Conservation (phyloP, 176 grass and related monocot species). For the Metroxylon sagu region DNA sequence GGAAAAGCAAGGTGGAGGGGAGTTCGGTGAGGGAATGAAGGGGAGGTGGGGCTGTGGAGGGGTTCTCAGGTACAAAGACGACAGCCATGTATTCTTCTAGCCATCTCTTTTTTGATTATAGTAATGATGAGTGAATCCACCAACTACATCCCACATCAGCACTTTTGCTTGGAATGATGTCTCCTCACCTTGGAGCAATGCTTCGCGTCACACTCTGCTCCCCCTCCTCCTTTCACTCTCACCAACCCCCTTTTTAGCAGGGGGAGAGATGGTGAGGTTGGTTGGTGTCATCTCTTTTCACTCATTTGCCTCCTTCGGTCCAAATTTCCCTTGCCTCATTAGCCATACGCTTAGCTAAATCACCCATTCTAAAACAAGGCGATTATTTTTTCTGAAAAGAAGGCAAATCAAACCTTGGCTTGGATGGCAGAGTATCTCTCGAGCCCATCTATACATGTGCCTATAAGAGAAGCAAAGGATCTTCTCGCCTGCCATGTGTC, state of each 20-base stretch:
- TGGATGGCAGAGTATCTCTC: no score
- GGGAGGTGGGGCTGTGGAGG: background rate
- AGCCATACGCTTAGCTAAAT: no score
- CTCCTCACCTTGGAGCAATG: constrained; percentile 6
- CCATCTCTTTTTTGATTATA: constrained; percentile 19
- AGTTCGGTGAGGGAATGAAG: background rate
- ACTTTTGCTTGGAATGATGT: constrained; percentile 12
- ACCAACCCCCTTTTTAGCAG: background rate
- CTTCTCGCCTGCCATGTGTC: no score
- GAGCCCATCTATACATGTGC: no score
- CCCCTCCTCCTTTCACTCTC: background rate
- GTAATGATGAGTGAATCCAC: constrained; percentile 18
- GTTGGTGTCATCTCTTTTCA: no score
- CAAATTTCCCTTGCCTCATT: no score
- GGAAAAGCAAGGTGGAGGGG: background rate
- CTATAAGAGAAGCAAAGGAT: no score
- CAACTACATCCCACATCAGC: background rate
- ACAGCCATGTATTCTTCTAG: background rate
- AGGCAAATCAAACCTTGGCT: no score
- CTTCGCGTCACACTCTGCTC: constrained; percentile 1
- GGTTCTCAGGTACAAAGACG: background rate
- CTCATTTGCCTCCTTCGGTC: no score
- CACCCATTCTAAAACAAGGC: no score
- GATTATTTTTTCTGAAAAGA: no score
- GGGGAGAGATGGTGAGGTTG: background rate